Conservation (phyloP, 2,329 filamentous ascomycete genomes). For the Fusarium drepaniforme region DNA sequence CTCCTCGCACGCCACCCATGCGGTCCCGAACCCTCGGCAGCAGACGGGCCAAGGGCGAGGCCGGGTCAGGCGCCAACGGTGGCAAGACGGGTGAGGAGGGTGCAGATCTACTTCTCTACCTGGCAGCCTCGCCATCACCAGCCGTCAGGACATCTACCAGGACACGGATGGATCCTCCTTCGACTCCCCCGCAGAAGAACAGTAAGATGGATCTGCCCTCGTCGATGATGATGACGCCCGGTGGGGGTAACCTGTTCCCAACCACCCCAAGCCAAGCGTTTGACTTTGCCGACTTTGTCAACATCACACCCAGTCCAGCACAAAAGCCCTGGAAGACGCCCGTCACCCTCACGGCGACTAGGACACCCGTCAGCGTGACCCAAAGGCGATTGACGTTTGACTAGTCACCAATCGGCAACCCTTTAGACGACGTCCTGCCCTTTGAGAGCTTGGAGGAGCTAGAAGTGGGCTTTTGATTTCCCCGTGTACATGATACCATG, state of each 20-base stretch:
- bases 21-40: conserved; percentile 63
- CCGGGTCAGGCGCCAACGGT: conserved; percentile 53
- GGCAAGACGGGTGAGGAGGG: conserved; percentile 81
- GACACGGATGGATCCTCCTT: conserved; percentile 73
- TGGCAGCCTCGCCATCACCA: conserved; percentile 92
- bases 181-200: conserved; percentile 80
- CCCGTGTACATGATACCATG: conserved; percentile 53
- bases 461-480: conserved; percentile 32
- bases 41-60: conserved; percentile 62
- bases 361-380: conserved; percentile 74
- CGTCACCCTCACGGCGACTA: conserved; percentile 61
- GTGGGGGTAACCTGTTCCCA: conserved; percentile 75
- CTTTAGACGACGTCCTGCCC: neutral
- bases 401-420: conserved; percentile 57
- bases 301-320: conserved; percentile 95
- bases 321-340: conserved; percentile 92
- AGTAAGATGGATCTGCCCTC: conserved; percentile 77
- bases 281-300: conserved; percentile 97
- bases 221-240: conserved; percentile 90
- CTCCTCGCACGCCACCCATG: conserved; percentile 85
- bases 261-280: conserved; percentile 86
- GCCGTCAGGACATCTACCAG: conserved; percentile 67
- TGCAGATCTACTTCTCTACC: conserved; percentile 82
- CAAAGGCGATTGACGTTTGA: conserved; percentile 87
- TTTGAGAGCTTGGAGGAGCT: conserved; percentile 24